These are phyloP conservation scores for Thielaviopsis ethacetica DNA, from an alignment of 2,329 filamentous ascomycete genomes.

Conservation along the genomic window DNA sequence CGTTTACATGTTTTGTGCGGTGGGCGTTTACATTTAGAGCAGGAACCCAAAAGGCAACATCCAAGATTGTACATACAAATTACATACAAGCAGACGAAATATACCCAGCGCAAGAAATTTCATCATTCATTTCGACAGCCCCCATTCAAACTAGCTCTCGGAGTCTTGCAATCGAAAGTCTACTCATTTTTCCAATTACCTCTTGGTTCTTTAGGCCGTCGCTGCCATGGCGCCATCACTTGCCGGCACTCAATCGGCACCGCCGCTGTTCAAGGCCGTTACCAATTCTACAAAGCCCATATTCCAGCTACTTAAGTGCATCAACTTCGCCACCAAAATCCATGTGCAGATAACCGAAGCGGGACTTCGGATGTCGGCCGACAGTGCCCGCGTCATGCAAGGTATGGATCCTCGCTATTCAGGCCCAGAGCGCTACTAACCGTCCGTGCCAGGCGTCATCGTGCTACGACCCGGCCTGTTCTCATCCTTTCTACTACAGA, in stretches of 20 bases:
- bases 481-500: slow-evolving; percentile 62
- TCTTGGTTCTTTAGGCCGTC: background rate
- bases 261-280: slow-evolving; percentile 54
- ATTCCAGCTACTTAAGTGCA: slow-evolving; percentile 44
- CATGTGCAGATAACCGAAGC: slow-evolving; percentile 63
- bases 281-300: slow-evolving; percentile 64
- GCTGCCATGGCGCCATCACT: slow-evolving; percentile 14
- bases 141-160: background rate
- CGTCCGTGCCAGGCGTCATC: slow-evolving; percentile 29
- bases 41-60: background rate
- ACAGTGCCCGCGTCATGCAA: slow-evolving; percentile 84
- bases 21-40: slow-evolving; percentile 81
- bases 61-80: background rate
- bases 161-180: background rate
- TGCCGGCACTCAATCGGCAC: slow-evolving; percentile 2
- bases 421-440: slow-evolving; percentile 4
- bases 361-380: slow-evolving; percentile 73
- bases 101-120: background rate
- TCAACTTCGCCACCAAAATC: slow-evolving; percentile 41
- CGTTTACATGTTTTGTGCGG: slow-evolving; percentile 97
- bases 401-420: slow-evolving; percentile 30
- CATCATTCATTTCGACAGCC: background rate
- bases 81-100: background rate
- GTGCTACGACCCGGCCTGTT: slow-evolving; percentile 85
- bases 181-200: background rate